Conservation (phyloP, 208 protist genomes). For the Leishmania tropica region DNA sequence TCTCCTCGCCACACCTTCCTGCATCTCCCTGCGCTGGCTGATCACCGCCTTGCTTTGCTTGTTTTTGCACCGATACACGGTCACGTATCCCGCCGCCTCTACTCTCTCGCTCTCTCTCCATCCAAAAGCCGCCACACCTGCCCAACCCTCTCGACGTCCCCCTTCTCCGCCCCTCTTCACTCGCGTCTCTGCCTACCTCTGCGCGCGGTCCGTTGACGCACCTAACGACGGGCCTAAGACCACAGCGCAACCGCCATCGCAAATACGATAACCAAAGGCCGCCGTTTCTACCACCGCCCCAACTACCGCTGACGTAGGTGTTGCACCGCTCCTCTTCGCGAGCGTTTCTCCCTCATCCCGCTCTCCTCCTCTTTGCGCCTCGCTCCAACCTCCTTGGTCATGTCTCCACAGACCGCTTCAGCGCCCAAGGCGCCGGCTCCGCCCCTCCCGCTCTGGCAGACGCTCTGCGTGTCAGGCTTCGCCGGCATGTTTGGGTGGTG, state of each 20-base stretch:
- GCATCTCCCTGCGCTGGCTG: neutral
- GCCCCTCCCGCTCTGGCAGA: slow-evolving; percentile 53
- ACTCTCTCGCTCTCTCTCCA: neutral
- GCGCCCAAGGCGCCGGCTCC: slow-evolving; percentile 18
- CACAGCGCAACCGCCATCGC: neutral
- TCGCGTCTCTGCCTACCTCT: neutral
- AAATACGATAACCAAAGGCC: neutral
- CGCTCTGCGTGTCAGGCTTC: slow-evolving; percentile 73
- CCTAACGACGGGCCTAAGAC: neutral
- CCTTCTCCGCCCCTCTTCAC: neutral
- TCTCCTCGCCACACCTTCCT: neutral
- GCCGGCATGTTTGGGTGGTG: slow-evolving; percentile 90
- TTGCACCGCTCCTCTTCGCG: neutral
- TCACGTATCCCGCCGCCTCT: too few species aligned
- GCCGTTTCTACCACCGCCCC: neutral
- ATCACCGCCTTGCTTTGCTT: neutral
- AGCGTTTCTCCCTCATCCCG: neutral
- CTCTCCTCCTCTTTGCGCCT: neutral
- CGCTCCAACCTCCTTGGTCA: neutral
- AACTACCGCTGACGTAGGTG: neutral
- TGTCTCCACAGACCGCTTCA: neutral
- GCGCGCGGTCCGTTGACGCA: neutral
- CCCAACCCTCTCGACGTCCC: neutral
- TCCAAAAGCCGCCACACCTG: neutral
- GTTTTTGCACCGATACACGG: neutral